Conservation (phyloP, 306 rosid genomes). For the Coriaria nepalensis region DNA sequence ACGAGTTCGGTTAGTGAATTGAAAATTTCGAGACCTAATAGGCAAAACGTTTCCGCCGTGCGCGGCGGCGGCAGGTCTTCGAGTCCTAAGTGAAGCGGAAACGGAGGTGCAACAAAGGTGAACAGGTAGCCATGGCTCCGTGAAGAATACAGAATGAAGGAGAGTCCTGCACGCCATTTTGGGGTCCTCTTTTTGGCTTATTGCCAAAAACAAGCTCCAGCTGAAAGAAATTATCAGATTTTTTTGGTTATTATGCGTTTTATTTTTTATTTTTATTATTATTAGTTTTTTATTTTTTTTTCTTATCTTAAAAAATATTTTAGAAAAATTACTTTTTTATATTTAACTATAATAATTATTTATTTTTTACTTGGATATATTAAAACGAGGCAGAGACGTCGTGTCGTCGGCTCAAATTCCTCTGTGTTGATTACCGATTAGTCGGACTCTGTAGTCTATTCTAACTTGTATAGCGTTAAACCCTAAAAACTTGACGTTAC, state of each 20-base stretch:
- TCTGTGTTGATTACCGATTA: too few relatives aligned
- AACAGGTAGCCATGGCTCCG: conserved; percentile 44
- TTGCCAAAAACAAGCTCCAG: neutral
- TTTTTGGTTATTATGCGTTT: too few relatives aligned
- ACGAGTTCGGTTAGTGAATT: conserved; percentile 17
- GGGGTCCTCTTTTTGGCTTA: neutral
- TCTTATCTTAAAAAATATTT: too few relatives aligned
- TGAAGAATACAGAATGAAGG: conserved; percentile 39
- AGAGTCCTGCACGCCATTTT: conserved; percentile 57
- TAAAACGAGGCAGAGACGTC: too few relatives aligned
- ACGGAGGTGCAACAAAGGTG: conserved; percentile 18
- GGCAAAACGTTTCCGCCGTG: conserved; percentile 13
- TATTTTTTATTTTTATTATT: too few relatives aligned
- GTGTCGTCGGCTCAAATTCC: too few relatives aligned
- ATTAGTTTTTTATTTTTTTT: too few relatives aligned
- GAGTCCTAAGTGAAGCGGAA: conserved; percentile 14
- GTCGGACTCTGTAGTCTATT: too few relatives aligned
- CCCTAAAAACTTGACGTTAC: conserved; percentile 13
- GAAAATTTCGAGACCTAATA: conserved; percentile 26
- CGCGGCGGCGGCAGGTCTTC: conserved; percentile 8
- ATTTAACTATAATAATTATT: too few relatives aligned
- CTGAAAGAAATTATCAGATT: too few relatives aligned
- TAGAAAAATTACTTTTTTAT: too few relatives aligned
- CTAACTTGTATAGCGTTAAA: neutral
- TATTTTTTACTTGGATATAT: too few relatives aligned